Evolutionary conservation across 768 basidiomycete genomes (phyloP), one percentile per base, ranked within the genome.

Genomic region (Cystoderma amianthinum): DNA sequence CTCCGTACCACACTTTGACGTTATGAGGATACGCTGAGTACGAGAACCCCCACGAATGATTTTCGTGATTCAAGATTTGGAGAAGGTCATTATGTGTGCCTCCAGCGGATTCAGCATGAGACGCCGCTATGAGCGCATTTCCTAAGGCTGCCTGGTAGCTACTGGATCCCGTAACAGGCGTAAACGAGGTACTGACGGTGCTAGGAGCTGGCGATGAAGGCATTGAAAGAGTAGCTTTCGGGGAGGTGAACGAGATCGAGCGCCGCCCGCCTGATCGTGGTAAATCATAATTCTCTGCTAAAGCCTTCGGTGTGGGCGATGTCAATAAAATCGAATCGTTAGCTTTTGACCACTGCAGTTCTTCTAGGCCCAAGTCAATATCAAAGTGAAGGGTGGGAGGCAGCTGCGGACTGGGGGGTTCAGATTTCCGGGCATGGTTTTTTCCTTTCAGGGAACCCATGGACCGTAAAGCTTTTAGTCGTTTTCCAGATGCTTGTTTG

Each of bases 81-180:
- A 97, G 57, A 12, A 99, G 74, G 63, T 99, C 96, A 43, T 80
- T 76, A 51, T 95, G 90, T 0, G 87, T 88, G 36, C 96, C 94
- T 48, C 83, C 84, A 18, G 91, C 78, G 3, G 91, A 92, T 58
- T 98, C 95, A 2, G 94, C 85, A 58, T 99, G 94, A 1, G 92
- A 94, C 0, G 95, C 95, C 17, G 90, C 89, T 32, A 94, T 81
- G 22, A 99, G 72, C 2, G 92, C 92, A 44, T 86, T 91, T 24
- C 84, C 90, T n/a, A 97, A 71, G 2, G 82, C 73, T 11, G 76
- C 81, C 48, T 88, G 85, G 53, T 76, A 76, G 43, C 53, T 69
- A 17, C 56, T 60, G n/a, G 64, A 55, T 10, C 52, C 55, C 46
- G 49, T 48, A 43, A 48, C 50, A 19, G 60, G 52, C 38, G 56